phyloP scores from a whole-genome alignment of 768 basidiomycete species.

The Hydnum rufescens region DNA sequence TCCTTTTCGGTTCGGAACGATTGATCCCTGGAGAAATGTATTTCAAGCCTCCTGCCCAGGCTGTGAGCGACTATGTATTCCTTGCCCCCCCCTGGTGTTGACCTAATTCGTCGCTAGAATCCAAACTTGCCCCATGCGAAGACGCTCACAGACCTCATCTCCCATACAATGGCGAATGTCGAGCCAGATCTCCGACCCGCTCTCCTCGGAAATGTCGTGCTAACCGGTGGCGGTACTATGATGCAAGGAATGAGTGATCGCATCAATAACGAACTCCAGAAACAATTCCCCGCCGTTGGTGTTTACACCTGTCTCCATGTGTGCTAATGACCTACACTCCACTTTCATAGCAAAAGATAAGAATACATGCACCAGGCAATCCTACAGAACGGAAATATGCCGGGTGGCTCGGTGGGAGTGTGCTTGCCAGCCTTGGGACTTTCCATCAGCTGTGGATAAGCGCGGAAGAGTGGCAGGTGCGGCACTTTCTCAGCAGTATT shows the following conservation, averaged over 20 bases:
- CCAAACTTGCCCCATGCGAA: slow-evolving; percentile 2
- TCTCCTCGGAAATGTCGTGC: slow-evolving; percentile 80
- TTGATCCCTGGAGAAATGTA: slow-evolving; percentile 74
- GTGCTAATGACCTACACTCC: background rate
- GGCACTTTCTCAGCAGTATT: slow-evolving; percentile 15
- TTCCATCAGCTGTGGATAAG: slow-evolving; percentile 98
- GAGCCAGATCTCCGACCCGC: slow-evolving; percentile 84
- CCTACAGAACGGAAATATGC: slow-evolving; percentile 78
- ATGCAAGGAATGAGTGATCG: slow-evolving; percentile 76
- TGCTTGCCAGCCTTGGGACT: slow-evolving; percentile 83
- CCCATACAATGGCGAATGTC: slow-evolving; percentile 58
- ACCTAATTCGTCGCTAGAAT: background rate
- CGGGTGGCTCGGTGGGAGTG: slow-evolving; percentile 91
- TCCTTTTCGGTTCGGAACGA: slow-evolving; percentile 64
- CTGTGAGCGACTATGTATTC: slow-evolving; percentile 7
- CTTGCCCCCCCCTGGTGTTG: background rate
- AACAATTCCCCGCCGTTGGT: slow-evolving; percentile 63
- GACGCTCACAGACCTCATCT: slow-evolving; percentile 55
- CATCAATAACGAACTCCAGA: slow-evolving; percentile 50
- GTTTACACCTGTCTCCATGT: background rate
- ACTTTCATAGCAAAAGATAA: slow-evolving; percentile 34
- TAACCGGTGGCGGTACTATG: slow-evolving; percentile 84
- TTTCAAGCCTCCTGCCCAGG: slow-evolving; percentile 44
- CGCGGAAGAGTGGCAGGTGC: slow-evolving; percentile 77
- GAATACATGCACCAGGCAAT: slow-evolving; percentile 84